Base-by-base conservation (phyloP, 2,329 filamentous ascomycete species). In the Amphichorda felina region DNA sequence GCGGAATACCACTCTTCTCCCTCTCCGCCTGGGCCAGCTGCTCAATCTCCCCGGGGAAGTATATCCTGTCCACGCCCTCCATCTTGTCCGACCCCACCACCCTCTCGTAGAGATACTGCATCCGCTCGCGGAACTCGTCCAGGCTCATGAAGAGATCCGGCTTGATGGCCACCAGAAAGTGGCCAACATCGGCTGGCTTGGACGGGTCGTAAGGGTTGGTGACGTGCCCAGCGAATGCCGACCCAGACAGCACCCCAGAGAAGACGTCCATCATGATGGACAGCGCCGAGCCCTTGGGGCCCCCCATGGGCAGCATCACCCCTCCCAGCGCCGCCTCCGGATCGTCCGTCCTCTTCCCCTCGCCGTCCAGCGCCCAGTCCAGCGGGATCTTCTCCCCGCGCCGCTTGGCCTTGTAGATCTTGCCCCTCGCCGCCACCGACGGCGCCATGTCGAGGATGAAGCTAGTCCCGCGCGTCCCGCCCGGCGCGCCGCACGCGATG, bases 251-350 rank as follows among this genome's bases (percentile, higher is more conserved):
- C 0, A 83, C 79, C 0, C 83, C 84, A 0, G 82, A 87, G 50
- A 91, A 89, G 2, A 93, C 80, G 50, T 91, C 83, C 85, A 91
- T 91, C 81, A 87, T 89, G 37, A 91, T 73, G 1, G 81, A 64
- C 28, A 91, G 54, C 0, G 72, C 85, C 2, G 79, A 83, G 0
- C 85, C 85, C 54, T 91, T 91, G 0, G 84, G 82, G 0, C 85
- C 84, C 3, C 83, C 83, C 80, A 91, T 87, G 0, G 84, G 83
- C 15, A 89, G 59, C 84, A 91, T 89, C 4, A 88, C 81, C 1
- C 83, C 83, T 24, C 75, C 72, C 8, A 91, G 59, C 0, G 84
- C 85, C 15, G 66, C 67, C 1, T 66, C 70, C 0, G 85, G 82
- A 45, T 91, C 82, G 38, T 81, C 72, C 0, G 82, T 86, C n/a